Base-by-base conservation (phyloP, 202 grass and related monocot species). In the Sporobolus alterniflorus region DNA sequence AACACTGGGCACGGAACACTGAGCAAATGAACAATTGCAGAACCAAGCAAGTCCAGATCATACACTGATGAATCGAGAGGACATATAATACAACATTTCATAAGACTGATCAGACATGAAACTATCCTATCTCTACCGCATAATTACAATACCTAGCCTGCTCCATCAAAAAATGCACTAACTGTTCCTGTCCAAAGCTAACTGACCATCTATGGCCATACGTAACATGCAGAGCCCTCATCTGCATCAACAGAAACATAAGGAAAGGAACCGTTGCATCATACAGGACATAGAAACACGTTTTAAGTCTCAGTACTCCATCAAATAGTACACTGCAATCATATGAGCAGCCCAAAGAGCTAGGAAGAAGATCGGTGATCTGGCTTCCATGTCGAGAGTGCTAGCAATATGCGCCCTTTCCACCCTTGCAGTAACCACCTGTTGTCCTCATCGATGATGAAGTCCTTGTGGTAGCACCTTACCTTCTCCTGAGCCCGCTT, bases 351-450 rank as follows among this genome's bases (percentile, higher is more conserved):
- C 29, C 22, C 56, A 61, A 79, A 34, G 71, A 70, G 69, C 84
- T 90, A 90, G 6, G 57, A 62, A 59, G 52, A 55, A 7, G 65
- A 88, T 39, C 52, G 31, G 57, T 90, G 74, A 52, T 43, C 86
- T 2, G 97, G 71, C 81, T 89, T 94, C 97, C 97, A 99, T 36
- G 97, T 89, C 1, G 97, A 96, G 7, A 96, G 78, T 0, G 97
- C 93, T 10, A 82, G 78, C 34, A 94, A 36, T 64, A 99, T 86
- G 30, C 97, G 93, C 21, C 97, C 97, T 70, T 99, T 99, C 97
- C 97, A 99, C 22, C 97, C 97, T 85, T 88, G 91, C 84, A 99
- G 77, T 73, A 96, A 77, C 97, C 97, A 99, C 68, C 44, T 73
- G 75, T 90, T 86, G 71, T 92, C 93, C 48, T 94, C 91, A 4